Evolutionary conservation across 2,329 filamentous ascomycete genomes (phyloP).

Genomic region (Penicillium polonicum): DNA sequence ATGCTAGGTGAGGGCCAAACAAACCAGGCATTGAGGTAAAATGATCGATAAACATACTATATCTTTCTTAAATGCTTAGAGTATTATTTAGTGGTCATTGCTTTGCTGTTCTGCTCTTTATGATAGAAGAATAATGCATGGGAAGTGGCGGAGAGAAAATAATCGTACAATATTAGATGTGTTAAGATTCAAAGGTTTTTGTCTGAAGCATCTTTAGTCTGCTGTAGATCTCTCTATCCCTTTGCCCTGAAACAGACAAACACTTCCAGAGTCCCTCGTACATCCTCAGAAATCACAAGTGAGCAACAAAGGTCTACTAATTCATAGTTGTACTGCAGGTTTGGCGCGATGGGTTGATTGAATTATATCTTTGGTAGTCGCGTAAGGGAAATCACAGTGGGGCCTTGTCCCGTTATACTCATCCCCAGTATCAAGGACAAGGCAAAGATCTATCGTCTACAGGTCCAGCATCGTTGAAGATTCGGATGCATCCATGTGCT

Average conservation of each 20-base stretch:
- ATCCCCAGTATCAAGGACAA: slow-evolving; percentile 7
- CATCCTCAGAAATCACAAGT: neutral
- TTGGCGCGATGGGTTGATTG: slow-evolving; percentile 22
- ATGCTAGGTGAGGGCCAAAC: neutral
- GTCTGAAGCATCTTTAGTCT: neutral
- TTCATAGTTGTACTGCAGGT: slow-evolving; percentile 11
- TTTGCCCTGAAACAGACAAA: neutral
- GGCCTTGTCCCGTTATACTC: slow-evolving; percentile 5
- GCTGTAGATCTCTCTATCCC: neutral
- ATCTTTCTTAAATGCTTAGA: neutral
- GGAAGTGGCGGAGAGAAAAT: neutral
- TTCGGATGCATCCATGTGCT: slow-evolving; percentile 21
- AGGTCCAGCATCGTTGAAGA: slow-evolving; percentile 32
- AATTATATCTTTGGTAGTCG: slow-evolving; percentile 16
- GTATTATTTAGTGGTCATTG: neutral
- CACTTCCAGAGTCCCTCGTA: neutral
- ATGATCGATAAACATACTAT: neutral
- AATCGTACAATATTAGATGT: neutral
- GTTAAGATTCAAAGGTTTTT: neutral
- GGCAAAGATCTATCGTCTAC: slow-evolving; percentile 24
- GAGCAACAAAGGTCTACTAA: slow-evolving; percentile 1
- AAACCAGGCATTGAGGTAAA: neutral
- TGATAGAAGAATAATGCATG: neutral
- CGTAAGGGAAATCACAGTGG: slow-evolving; percentile 21
- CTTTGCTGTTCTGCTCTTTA: neutral